Percentiles rank a stretch among this genome's conserved stretches.
Conservation (phyloP, 2,329 filamentous ascomycete genomes). For the Uncinocarpus reesii region DNA sequence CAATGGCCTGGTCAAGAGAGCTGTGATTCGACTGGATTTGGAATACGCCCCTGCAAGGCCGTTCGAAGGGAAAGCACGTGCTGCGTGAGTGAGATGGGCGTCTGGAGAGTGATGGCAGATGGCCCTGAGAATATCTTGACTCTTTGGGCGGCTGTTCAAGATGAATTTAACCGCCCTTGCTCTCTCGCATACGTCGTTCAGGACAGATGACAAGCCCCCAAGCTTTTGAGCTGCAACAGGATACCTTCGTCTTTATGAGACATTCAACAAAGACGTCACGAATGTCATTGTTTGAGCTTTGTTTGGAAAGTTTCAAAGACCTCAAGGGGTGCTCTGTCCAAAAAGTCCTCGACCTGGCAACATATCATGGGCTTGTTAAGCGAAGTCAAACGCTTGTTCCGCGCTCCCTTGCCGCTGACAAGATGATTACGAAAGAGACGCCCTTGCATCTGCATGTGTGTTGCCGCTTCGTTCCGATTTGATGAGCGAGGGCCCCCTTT, state of each 20-base stretch:
- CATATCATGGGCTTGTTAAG: conserved; percentile 2
- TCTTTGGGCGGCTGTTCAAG: too few relatives aligned
- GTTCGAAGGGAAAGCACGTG: too few relatives aligned
- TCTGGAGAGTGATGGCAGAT: too few relatives aligned
- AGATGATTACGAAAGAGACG: conserved; percentile 1
- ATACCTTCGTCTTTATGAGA: not conserved
- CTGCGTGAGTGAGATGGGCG: too few relatives aligned
- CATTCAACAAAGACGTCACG: not conserved
- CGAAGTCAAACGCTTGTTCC: conserved; percentile 4
- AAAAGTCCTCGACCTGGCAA: too few relatives aligned
- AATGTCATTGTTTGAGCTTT: not conserved
- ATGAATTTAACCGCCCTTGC: too few relatives aligned
- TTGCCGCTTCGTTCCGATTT: conserved; percentile 11
- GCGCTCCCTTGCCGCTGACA: not conserved
- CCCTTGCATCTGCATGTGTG: conserved; percentile 6
- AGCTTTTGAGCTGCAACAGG: too few relatives aligned
- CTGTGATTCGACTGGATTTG: not conserved
- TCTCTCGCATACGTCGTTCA: too few relatives aligned
- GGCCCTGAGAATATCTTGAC: too few relatives aligned
- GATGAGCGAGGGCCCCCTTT: not conserved
- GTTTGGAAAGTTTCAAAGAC: not conserved
- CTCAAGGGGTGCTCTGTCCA: not conserved
- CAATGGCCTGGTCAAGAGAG: not conserved
- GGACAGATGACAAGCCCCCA: too few relatives aligned
- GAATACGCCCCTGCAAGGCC: not conserved